These are phyloP conservation scores for Zoysia japonica DNA, from an alignment of 176 grass and related monocot genomes.

Conservation along the genomic window DNA sequence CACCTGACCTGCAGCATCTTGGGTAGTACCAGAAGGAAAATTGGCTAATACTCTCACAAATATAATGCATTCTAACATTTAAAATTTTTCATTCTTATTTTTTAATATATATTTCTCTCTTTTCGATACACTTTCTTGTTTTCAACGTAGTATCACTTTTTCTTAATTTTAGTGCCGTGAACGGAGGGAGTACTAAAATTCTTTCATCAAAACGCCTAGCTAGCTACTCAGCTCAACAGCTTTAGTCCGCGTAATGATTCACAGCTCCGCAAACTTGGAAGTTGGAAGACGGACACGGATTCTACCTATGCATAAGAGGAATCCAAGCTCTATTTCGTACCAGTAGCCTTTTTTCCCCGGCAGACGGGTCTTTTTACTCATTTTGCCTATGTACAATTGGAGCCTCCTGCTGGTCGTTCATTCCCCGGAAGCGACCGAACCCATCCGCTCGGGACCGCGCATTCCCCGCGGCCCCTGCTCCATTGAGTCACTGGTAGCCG, in stretches of 20 bases:
- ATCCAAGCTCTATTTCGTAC: constrained; percentile 26
- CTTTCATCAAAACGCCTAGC: constrained; percentile 16
- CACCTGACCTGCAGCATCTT: too few relatives aligned
- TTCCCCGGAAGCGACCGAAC: constrained; percentile 24
- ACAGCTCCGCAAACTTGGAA: constrained; percentile 43
- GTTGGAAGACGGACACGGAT: constrained; percentile 36
- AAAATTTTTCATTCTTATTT: too few relatives aligned
- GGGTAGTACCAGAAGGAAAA: too few relatives aligned
- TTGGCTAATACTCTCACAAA: too few relatives aligned
- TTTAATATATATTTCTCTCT: too few relatives aligned
- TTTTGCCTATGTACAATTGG: constrained; percentile 46
- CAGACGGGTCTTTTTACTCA: constrained; percentile 39
- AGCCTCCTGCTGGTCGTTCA: background rate
- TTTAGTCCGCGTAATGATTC: constrained; percentile 48
- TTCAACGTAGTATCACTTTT: too few relatives aligned
- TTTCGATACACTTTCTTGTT: too few relatives aligned
- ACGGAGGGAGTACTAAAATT: background rate
- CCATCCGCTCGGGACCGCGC: constrained; percentile 12
- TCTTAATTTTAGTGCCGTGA: too few relatives aligned
- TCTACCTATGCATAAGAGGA: constrained; percentile 43
- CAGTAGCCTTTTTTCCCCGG: background rate
- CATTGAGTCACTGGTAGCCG: constrained; percentile 46
- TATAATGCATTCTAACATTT: too few relatives aligned
- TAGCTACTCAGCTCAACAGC: constrained; percentile 9
- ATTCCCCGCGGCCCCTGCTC: constrained; percentile 14